Evolutionary conservation across 2,329 filamentous ascomycete species (phyloP), one percentile per base, ranked within the genome.

Genomic region (Xylogone sp.): DNA sequence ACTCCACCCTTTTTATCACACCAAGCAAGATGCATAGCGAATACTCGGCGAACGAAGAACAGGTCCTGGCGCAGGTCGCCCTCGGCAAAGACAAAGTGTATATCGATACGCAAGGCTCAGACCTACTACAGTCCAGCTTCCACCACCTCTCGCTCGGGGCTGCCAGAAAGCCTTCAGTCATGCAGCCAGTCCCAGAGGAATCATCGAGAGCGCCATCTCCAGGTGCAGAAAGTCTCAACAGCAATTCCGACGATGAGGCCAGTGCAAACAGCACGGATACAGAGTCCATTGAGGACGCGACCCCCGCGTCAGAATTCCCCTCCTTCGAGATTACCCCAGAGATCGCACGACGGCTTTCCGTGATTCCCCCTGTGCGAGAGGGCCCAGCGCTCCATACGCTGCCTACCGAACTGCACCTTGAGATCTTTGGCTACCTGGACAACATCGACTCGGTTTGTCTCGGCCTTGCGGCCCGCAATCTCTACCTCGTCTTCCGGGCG

Each of bases 381-480:
- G 50, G 52, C 19, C 43, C 57, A 24, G 53, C 54, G 20, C 68
- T 85, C 7, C 61, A 72, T 34, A 75, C 80, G 48, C 72, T 86
- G 2, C 82, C 82, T 13, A 66, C 75, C 0, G 82, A 86, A 66
- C 69, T 86, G 10, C 81, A 84, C 65, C 82, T 77, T 56, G 69
- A 74, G 54, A 73, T 86, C 56, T 82, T 84, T 60, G 80, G 83
- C 64, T 77, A 79, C 56, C 76, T 86, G 52, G 82, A 86, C 67
- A 79, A 79, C 46, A 83, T 86, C 56, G 82, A 86, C 67, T 79
- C 81, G 61, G 79, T 78, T 39, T 84, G 81, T 62, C 70, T 86
- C 39, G 82, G 80, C 13, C 73, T 86, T 48, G 76, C 81, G 34
- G 81, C 75, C 69, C 73, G 72, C 43, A 73, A 77, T 62, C 75